Evolutionary conservation across 164 flowering plant genomes (phyloP).

Genomic region (Tetracentron sinense): DNA sequence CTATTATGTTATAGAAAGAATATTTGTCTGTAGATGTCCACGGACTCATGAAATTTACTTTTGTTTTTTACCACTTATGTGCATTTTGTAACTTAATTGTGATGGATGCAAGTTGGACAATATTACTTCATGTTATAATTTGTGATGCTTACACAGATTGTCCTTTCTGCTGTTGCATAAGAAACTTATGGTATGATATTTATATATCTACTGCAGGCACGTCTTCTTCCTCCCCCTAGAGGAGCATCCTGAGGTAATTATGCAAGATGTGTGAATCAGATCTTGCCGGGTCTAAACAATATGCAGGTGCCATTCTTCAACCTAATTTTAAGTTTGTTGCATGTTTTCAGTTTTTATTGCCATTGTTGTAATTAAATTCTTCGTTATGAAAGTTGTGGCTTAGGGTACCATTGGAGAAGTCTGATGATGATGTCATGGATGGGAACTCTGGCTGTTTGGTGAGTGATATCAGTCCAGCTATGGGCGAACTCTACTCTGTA

Average conservation of each 20-base stretch:
- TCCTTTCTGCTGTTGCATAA: not conserved
- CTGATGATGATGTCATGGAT: slow-evolving; percentile 49
- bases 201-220: slow-evolving; percentile 54
- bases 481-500: not conserved
- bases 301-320: slow-evolving; percentile 63
- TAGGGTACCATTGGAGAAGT: slow-evolving; percentile 81
- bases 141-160: not conserved
- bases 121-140: not conserved
- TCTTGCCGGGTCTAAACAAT: slow-evolving; percentile 64
- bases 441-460: slow-evolving; percentile 40
- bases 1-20: not conserved
- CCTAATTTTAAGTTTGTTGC: slow-evolving; percentile 2
- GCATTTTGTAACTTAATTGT: too few relatives aligned
- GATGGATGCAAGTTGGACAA: too few relatives aligned
- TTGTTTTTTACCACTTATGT: too few relatives aligned
- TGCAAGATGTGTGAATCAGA: slow-evolving; percentile 94
- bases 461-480: slow-evolving; percentile 23
- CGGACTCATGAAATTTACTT: not conserved
- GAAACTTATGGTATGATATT: not conserved
- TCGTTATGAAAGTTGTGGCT: slow-evolving; percentile 79
- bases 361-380: slow-evolving; percentile 9
- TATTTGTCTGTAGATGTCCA: not conserved
- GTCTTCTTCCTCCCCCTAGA: slow-evolving; percentile 91
- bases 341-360: not conserved
- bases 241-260: slow-evolving; percentile 79